Base-by-base conservation (phyloP, 495 filamentous ascomycete species). In the Trichocladium uniseriatum region DNA sequence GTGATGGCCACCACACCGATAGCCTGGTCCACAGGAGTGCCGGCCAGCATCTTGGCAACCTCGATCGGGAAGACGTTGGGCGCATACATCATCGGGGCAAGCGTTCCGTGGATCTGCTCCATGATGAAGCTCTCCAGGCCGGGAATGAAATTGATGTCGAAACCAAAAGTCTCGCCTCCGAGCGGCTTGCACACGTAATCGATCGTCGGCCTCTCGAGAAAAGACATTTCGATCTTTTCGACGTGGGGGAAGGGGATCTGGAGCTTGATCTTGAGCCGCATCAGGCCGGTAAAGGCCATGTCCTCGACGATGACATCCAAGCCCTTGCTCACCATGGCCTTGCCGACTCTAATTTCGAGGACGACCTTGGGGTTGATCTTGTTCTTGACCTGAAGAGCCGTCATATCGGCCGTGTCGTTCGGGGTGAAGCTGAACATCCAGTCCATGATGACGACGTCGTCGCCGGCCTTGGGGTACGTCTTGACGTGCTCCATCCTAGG, bases 371-470 rank as follows among this genome's bases (percentile, higher is more conserved):
- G 92, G 63, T 99, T 96, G 64, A 96, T 76, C 70, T 94, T 96
- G 67, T 91, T 86, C 70, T 88, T 92, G 55, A 94, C 64, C 60
- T 99, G 92, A 38, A 84, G 81, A 18, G 81, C 72, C 5, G 92
- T 99, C 75, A 99, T 75, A 68, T 99, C 92, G 51, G 84, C 80
- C 9, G 76, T 84, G 65, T 99, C 92, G 56, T 91, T 96, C 8
- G 92, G 92, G 0, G 86, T 97, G 67, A 99, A 99, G 70, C 90
- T 96, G 69, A 99, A 97, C 56, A 94, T 90, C 92, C 92, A 99
- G 62, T 99, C 92, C 94, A 97, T 99, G 46, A 97, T 78, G 36
- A 99, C 86, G 46, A 84, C 84, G 58, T 99, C 91, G 39, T 95
- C 88, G 38, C 95, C 87, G 11, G 87, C 86, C 69, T 94, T 96